phyloP scores from a whole-genome alignment of 2,329 filamentous ascomycete species.

The Parafenestella ontariensis region DNA sequence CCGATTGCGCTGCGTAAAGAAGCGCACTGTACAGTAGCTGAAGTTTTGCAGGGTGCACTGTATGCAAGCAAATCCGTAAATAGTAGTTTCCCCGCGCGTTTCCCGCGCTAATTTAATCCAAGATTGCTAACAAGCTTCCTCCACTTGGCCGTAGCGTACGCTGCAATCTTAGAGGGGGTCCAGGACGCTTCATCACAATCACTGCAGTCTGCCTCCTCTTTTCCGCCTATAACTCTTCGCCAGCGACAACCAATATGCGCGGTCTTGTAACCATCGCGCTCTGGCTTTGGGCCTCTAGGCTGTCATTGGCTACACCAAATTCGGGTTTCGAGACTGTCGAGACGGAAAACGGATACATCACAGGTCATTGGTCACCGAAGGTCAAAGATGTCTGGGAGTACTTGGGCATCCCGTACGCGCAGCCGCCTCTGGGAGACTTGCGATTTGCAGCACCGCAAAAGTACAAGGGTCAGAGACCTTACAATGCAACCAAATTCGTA shows the following conservation, averaged over 20 bases:
- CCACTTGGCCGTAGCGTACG: neutral
- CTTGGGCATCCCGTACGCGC: slow-evolving; percentile 44
- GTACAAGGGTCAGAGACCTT: slow-evolving; percentile 10
- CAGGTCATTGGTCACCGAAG: slow-evolving; percentile 32
- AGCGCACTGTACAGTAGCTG: too few species aligned
- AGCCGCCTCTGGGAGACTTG: slow-evolving; percentile 38
- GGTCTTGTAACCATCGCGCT: neutral
- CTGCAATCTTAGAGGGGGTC: neutral
- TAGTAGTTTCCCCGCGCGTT: too few species aligned
- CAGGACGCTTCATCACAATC: too few species aligned
- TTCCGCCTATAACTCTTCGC: neutral
- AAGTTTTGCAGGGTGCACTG: too few species aligned
- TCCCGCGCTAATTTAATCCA: too few species aligned
- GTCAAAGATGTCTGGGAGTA: slow-evolving; percentile 35
- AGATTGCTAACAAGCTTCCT: too few species aligned
- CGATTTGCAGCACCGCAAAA: slow-evolving; percentile 38
- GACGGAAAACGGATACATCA: slow-evolving; percentile 23
- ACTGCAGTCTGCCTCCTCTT: neutral
- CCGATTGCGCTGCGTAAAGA: too few species aligned
- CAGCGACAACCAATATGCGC: slow-evolving; percentile 5
- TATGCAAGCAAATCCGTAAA: too few species aligned
- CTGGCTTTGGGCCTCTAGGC: slow-evolving; percentile 3
- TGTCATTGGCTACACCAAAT: slow-evolving; percentile 2
- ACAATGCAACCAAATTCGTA: slow-evolving; percentile 21
- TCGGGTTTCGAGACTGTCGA: slow-evolving; percentile 29